Base-by-base conservation (phyloP, 331 rosid species). In the Malus hybrid region DNA sequence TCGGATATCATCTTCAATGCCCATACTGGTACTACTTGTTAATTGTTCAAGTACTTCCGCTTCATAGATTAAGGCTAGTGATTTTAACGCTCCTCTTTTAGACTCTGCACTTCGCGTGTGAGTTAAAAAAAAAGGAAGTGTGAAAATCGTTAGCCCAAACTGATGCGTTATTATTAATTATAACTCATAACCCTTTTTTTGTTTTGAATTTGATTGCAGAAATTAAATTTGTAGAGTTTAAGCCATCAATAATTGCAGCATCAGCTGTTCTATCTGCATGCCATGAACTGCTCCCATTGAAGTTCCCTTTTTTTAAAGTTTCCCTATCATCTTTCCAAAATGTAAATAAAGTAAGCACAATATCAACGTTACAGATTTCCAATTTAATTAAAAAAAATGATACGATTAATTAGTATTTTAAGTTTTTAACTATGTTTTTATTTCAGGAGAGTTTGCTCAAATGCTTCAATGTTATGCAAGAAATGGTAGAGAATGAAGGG, bases 211-310 rank as follows among this genome's bases (percentile, higher is more conserved):
- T 81, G 80, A 42, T 75, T 55, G 66, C 80, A 91, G 96, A 88
- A n/a, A 76, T 82, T 8, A 84, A 83, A 77, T 69, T 85, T 78
- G 63, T 82, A 9, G 83, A 78, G 80, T 79, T 81, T 73, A 91
- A 86, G 73, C 97, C 97, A 22, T 91, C 97, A 39, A 78, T 84
- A 69, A 73, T 89, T 36, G 97, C 96, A 1, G 96, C 97, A 71
- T 78, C 87, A 15, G 88, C 93, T 6, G 80, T 89, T 7, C 76
- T 89, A 42, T 77, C 46, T 69, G 93, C 93, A 27, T 85, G 84
- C 50, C 69, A 70, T 18, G 89, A 88, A 70, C 82, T 86, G 48
- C 67, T 70, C 63, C 89, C 86, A 2, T 65, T 48, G 73, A 85
- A 83, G 82, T 86, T 61, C 75, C 29, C 85, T 70, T 28, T 66